phyloP scores from a whole-genome alignment of 345 rosid species.

The Sonneratia caseolaris region DNA sequence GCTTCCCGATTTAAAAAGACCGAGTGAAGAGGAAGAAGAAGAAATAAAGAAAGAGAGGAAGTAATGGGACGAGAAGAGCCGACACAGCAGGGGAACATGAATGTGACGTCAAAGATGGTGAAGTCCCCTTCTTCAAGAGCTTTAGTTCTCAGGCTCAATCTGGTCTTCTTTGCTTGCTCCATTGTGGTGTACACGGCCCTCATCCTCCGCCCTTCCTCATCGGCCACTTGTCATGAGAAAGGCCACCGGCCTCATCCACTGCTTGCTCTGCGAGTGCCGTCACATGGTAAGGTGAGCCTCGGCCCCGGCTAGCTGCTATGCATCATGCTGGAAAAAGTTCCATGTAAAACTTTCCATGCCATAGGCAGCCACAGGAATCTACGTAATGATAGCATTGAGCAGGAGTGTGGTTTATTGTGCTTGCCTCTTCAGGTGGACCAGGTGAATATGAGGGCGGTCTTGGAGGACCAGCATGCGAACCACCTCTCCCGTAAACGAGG shows the following conservation, averaged over 20 bases:
- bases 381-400: too few species aligned
- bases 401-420: background rate
- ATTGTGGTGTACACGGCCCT: slow-evolving; percentile 45
- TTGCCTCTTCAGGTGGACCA: slow-evolving; percentile 35
- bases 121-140: slow-evolving; percentile 59
- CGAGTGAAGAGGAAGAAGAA: background rate
- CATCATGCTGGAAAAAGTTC: too few species aligned
- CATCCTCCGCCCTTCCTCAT: slow-evolving; percentile 60
- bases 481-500: background rate
- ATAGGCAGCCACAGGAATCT: too few species aligned
- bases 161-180: slow-evolving; percentile 53
- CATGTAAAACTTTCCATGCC: background rate
- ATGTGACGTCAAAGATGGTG: slow-evolving; percentile 25
- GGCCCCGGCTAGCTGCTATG: background rate
- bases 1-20: background rate
- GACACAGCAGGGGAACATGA: slow-evolving; percentile 15
- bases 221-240: slow-evolving; percentile 35
- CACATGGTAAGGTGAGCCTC: slow-evolving; percentile 88
- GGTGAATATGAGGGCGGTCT: slow-evolving; percentile 51
- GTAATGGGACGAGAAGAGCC: slow-evolving; percentile 23
- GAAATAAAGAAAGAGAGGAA: background rate
- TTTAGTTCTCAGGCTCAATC: slow-evolving; percentile 48
- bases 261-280: slow-evolving; percentile 73
- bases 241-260: slow-evolving; percentile 57
- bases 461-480: slow-evolving; percentile 20